phyloP scores from a whole-genome alignment of 345 rosid genomes.

The Arabis alpina region DNA sequence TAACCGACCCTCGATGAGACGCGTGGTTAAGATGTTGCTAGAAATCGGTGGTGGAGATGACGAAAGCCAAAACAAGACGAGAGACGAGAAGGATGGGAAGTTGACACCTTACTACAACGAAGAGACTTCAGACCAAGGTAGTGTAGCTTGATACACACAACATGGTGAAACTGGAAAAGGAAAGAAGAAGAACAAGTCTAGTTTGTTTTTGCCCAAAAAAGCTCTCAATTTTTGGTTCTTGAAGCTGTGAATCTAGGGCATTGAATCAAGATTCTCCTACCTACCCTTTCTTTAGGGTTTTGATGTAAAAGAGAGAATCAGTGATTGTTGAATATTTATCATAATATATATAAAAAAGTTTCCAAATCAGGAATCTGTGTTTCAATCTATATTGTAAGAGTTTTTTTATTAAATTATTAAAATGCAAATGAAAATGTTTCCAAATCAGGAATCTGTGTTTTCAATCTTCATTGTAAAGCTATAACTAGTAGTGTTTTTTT shows the following conservation, averaged over 20 bases:
- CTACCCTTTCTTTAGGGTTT: not conserved
- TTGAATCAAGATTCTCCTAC: slow-evolving; percentile 32
- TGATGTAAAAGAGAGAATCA: slow-evolving; percentile 25
- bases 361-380: slow-evolving; percentile 15
- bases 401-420: too few species aligned
- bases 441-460: too few species aligned
- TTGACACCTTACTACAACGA: slow-evolving; percentile 88
- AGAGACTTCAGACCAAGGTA: slow-evolving; percentile 79
- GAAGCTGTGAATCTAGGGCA: slow-evolving; percentile 40
- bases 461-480: too few species aligned
- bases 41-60: slow-evolving; percentile 62
- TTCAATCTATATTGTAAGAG: slow-evolving; percentile 22
- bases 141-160: slow-evolving; percentile 59
- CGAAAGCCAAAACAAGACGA: slow-evolving; percentile 36
- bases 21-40: slow-evolving; percentile 89
- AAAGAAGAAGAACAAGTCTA: not conserved
- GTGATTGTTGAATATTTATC: slow-evolving; percentile 6
- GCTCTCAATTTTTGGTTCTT: slow-evolving; percentile 36
- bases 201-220: slow-evolving; percentile 20
- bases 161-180: not conserved
- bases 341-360: not conserved
- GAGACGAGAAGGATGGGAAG: slow-evolving; percentile 65
- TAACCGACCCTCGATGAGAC: slow-evolving; percentile 95
- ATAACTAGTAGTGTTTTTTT: too few species aligned
- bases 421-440: too few species aligned